Base-by-base conservation (phyloP, 345 rosid genomes). In the Draba incana region DNA sequence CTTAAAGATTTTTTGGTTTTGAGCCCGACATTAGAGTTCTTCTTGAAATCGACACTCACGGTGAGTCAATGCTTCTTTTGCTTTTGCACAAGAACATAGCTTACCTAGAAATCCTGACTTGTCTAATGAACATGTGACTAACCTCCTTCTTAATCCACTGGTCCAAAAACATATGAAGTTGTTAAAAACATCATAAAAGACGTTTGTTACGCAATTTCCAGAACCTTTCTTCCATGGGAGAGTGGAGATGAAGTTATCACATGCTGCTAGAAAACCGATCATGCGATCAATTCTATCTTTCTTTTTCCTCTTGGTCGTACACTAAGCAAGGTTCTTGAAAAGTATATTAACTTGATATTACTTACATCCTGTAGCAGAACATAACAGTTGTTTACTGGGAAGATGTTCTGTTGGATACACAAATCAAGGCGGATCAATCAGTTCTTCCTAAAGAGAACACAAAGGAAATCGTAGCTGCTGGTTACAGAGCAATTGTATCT, bases 31-130 rank as follows among this genome's bases (percentile, higher is more conserved):
- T 92, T 31, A 71, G 98, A 66, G 85, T 92, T 60, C 9, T 92
- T 41, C 96, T 96, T 5, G 96, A 92, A 54, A 81, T 92, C 6
- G 97, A 92, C 75, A 73, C 92, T 68, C 98, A 96, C 13, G 98
- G 96, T 89, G 5, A 79, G 87, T 66, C 53, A 11, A 14, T 35
- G 8, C 64, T 62, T 45, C 20, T 67, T 20, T 28, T 38, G 0
- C 24, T 53, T 47, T 43, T 74, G 49, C 2, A 44, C 27, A 67
- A 27, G 13, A 60, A 57, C 42, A 41, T 49, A 15, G 31, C 39
- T 56, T 83, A 86, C 57, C 96, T 94, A 1, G 96, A 92, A 12
- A 85, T 88, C 9, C 84, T 90, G 53, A 63, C 93, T 44, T 88
- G 94, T n/a, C 97, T 57, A 72, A 93, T 6, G 92, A 92, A 66